These are phyloP conservation scores for Ormosia semicastrata DNA, from an alignment of 306 rosid species.

Conservation along the genomic window DNA sequence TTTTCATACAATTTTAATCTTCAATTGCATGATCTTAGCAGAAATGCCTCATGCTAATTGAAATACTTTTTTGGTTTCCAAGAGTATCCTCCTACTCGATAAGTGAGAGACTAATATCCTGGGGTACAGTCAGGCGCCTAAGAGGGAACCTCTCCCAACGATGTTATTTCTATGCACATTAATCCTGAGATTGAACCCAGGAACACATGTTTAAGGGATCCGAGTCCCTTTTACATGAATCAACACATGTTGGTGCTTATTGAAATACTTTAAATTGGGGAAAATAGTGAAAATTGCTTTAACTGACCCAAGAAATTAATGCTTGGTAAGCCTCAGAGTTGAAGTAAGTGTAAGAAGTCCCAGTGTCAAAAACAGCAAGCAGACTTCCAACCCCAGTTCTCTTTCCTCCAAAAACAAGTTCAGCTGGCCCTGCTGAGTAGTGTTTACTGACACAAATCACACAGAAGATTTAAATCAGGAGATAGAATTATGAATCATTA, in stretches of 20 bases:
- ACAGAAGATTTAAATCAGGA: conserved; percentile 3
- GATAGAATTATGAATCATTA: background rate
- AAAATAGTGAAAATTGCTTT: conserved; percentile 15
- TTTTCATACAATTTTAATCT: background rate
- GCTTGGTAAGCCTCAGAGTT: conserved; percentile 63
- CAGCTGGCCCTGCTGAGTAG: conserved; percentile 81
- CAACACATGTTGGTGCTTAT: no score
- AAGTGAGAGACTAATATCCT: no score
- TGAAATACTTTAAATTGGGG: background rate
- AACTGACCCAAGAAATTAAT: conserved; percentile 62
- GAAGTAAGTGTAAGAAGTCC: conserved; percentile 83
- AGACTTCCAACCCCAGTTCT: conserved; percentile 46
- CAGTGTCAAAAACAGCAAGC: conserved; percentile 69
- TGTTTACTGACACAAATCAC: conserved; percentile 60
- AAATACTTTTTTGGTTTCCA: background rate
- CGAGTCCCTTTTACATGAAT: no score
- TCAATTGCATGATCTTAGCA: background rate
- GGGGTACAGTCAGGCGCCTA: no score
- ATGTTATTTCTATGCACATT: no score
- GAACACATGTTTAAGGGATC: no score
- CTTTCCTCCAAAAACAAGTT: conserved; percentile 65
- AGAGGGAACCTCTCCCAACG: no score
- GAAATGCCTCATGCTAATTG: background rate
- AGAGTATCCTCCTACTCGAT: no score
- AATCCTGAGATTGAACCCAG: no score